Evolutionary conservation across 768 basidiomycete genomes (phyloP), one percentile per base, ranked within the genome.

Genomic region (Leccinum barrowsii): DNA sequence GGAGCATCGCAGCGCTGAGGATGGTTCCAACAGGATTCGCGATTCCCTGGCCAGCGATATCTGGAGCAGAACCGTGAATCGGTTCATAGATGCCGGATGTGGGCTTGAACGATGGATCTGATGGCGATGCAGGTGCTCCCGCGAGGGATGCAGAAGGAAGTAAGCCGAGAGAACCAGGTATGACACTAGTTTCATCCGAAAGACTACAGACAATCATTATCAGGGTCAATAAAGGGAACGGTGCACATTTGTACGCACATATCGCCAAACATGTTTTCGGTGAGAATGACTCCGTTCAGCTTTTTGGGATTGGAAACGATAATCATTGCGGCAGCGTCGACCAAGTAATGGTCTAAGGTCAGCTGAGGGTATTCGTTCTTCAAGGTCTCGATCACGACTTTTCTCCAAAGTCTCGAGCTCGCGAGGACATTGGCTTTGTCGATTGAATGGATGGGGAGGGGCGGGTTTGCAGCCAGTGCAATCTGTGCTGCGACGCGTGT

Each of bases 351-450:
- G 70, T 95, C 89, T 50, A 98, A 75, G 65, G 83, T 81, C 37
- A 98, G 73, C 67, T 93, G 86, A 6, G 96, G 94, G 74, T 90
- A 98, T 73, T 99, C 97, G 32, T 82, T 82, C 51, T 82, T 75
- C 64, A 97, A 74, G 2, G 90, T 86, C 69, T 97, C 92, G 2
- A 84, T 89, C 55, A 97, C 96, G 21, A 92, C 90, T 73, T 87
- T 94, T 58, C 97, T 79, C 97, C 97, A 99, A 44, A 99, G 78
- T 51, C 97, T 79, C 35, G 93, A 96, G 69, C 85, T 91, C 22
- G 97, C 97, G 56, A 99, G 85, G 21, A 99, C 97, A 75, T 99
- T 99, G 55, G 97, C 97, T 76, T 99, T 99, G 80, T 99, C 97
- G 73, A 99, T 80, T 0, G 94, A 96, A 74, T 93, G 92, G 58